Conservation (phyloP, 2,329 filamentous ascomycete genomes). For the Monascus ruber region DNA sequence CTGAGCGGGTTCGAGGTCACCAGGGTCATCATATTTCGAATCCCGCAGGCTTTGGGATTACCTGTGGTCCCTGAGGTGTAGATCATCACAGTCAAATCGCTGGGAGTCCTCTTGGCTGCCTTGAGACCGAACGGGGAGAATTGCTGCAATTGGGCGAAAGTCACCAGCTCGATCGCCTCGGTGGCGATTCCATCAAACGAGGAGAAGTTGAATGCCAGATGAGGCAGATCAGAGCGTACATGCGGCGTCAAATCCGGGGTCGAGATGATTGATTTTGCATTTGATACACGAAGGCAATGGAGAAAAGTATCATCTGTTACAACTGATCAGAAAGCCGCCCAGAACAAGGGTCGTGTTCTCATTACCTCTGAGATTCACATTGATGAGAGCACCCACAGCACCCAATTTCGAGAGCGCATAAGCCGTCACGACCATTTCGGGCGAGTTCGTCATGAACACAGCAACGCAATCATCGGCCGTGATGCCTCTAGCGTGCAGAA, state of each 20-base stretch:
- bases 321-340: neutral
- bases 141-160: constrained; percentile 14
- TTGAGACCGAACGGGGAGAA: constrained; percentile 11
- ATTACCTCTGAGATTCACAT: constrained; percentile 36
- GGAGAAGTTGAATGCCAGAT: constrained; percentile 26
- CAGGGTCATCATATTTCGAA: constrained; percentile 28
- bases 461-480: constrained; percentile 32
- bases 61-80: constrained; percentile 41
- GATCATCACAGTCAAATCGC: constrained; percentile 30
- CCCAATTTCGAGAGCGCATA: constrained; percentile 38
- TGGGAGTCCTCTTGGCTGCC: constrained; percentile 21
- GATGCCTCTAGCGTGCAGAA: constrained; percentile 28
- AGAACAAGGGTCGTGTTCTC: neutral
- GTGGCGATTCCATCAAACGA: constrained; percentile 22
- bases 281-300: constrained; percentile 35
- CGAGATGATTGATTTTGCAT: constrained; percentile 30
- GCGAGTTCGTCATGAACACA: constrained; percentile 39
- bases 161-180: constrained; percentile 14
- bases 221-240: constrained; percentile 22
- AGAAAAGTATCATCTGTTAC: constrained; percentile 31
- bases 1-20: constrained; percentile 26
- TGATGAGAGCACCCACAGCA: constrained; percentile 35
- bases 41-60: constrained; percentile 35
- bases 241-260: constrained; percentile 33
- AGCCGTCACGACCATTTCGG: constrained; percentile 36